phyloP scores from a whole-genome alignment of 768 basidiomycete species.

The Auricularia cornea region DNA sequence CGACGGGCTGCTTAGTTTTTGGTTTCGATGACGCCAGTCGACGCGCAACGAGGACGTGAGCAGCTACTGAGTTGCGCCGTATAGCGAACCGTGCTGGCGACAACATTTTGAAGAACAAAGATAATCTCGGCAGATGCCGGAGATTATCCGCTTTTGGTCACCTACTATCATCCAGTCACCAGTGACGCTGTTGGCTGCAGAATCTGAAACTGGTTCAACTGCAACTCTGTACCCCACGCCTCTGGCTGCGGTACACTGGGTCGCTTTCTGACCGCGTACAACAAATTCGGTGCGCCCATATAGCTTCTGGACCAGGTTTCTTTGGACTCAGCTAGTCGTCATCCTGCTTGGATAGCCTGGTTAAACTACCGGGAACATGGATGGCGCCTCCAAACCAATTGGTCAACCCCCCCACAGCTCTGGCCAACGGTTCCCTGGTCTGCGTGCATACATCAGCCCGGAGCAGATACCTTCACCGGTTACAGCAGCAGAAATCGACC shows the following conservation, averaged over 20 bases:
- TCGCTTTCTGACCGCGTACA: too few species aligned
- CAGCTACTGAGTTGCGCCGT: not conserved
- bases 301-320: too few species aligned
- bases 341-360: too few species aligned
- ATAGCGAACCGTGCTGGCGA: not conserved
- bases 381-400: constrained; percentile 30
- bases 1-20: not conserved
- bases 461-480: constrained; percentile 89
- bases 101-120: not conserved
- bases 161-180: too few species aligned
- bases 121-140: not conserved
- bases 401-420: constrained; percentile 64
- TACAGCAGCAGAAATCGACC: constrained; percentile 69
- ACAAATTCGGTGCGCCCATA: too few species aligned
- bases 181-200: too few species aligned
- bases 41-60: not conserved
- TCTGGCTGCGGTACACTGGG: too few species aligned
- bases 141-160: not conserved
- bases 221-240: too few species aligned
- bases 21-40: not conserved
- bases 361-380: not conserved
- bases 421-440: constrained; percentile 53
- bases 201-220: too few species aligned
- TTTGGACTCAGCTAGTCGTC: too few species aligned
- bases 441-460: constrained; percentile 77